phyloP scores from a whole-genome alignment of 2,329 filamentous ascomycete genomes.

The Cytospora piceae region DNA sequence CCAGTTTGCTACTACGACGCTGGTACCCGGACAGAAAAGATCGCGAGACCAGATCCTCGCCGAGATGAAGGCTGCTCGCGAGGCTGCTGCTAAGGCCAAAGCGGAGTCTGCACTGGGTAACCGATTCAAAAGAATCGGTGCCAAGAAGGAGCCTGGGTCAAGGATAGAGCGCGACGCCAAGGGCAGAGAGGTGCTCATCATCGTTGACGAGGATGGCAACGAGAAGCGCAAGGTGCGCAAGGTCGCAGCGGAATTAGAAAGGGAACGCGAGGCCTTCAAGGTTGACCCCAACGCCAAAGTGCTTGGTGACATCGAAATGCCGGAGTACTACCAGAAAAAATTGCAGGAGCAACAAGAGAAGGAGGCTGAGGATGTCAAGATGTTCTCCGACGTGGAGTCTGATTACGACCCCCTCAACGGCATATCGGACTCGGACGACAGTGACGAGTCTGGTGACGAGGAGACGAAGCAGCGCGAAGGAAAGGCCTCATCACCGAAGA shows the following conservation, averaged over 20 bases:
- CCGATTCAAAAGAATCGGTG: constrained; percentile 68
- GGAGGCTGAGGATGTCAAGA: constrained; percentile 61
- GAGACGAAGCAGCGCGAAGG: constrained; percentile 34
- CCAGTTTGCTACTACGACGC: constrained; percentile 57
- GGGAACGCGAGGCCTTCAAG: constrained; percentile 45
- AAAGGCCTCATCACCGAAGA: constrained; percentile 22
- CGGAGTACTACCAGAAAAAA: constrained; percentile 58
- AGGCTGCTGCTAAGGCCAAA: constrained; percentile 60
- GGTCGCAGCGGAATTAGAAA: constrained; percentile 46
- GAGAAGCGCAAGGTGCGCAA: constrained; percentile 68
- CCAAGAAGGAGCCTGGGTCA: constrained; percentile 55
- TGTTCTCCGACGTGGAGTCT: constrained; percentile 67
- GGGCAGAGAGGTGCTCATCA: constrained; percentile 66
- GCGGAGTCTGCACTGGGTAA: constrained; percentile 57
- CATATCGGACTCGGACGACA: constrained; percentile 52
- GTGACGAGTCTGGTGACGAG: constrained; percentile 40
- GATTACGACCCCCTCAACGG: constrained; percentile 71
- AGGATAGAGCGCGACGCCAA: constrained; percentile 65
- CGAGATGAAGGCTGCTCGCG: constrained; percentile 65
- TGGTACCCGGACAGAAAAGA: constrained; percentile 62
- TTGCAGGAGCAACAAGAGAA: constrained; percentile 51
- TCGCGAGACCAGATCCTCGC: constrained; percentile 69
- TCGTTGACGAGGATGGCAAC: constrained; percentile 67
- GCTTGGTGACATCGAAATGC: constrained; percentile 66
- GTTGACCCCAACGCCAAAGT: constrained; percentile 60